Base-by-base conservation (phyloP, 2,329 filamentous ascomycete species). In the Colletotrichum godetiae region DNA sequence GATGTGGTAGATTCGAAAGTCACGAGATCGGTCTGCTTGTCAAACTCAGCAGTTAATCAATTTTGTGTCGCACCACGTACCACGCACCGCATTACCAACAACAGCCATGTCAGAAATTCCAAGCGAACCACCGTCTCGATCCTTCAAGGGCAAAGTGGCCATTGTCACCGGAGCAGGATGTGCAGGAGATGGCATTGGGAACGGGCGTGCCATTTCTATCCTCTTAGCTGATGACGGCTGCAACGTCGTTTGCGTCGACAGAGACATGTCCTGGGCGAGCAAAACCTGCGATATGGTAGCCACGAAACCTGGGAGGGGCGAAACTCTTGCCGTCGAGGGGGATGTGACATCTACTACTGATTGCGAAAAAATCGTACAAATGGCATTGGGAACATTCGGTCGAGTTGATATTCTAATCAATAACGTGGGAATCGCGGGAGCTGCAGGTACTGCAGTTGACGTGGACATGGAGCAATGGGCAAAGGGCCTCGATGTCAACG, bases 351-450 rank as follows among this genome's bases (percentile, higher is more conserved):
- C 80, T 0, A 83, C 86, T 19, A 68, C 70, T 0, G 88, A 91
- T 67, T 93, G 90, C 76, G 42, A 87, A 62, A 75, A 72, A 1
- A 80, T 82, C 1, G 81, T 87, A 7, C 73, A 84, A 10, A 46
- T 78, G 0, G 86, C 90, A 0, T 15, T 90, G 1, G 72, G 82
- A 2, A 76, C 79, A 1, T 92, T 88, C 75, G 90, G 89, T 0
- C 82, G 88, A 1, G 75, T 93, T 2, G 90, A 93, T 76, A 90
- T 93, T 55, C 81, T 93, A 0, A 83, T 93, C 46, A 93, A 93
- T 77, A 90, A 90, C 68, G 91, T 93, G 2, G 92, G 92, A 0
- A 82, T 92, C 24, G 84, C 85, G 4, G 92, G 92, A 0, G 86
- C 90, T 0, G 68, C 81, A 1, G 92, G 92, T 0, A 91, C 88